These are phyloP conservation scores for Globisporangium lucens DNA, from an alignment of 352 stramenopile species.

Conservation along the genomic window DNA sequence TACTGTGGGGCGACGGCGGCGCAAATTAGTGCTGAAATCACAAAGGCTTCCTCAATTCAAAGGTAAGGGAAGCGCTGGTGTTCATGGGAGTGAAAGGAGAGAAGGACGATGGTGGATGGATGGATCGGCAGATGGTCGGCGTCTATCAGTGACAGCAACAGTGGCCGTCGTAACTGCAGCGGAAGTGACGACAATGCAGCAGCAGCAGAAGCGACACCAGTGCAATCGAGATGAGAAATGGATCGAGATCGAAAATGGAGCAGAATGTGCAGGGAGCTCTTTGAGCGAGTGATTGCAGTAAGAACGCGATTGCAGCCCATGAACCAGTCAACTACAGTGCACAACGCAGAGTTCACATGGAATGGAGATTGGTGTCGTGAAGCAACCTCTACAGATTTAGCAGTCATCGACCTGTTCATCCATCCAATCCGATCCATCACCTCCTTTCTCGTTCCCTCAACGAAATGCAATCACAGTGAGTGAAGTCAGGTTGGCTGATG, in stretches of 20 bases:
- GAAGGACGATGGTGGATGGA: not conserved
- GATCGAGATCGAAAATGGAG: not conserved
- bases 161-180: not conserved
- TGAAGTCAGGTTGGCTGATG: slow-evolving; percentile 1
- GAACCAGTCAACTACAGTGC: not conserved
- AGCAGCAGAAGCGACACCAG: not conserved
- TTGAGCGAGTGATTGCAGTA: not conserved
- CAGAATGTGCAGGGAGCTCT: not conserved
- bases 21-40: slow-evolving; percentile 83
- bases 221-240: slow-evolving; percentile 7
- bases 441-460: not conserved
- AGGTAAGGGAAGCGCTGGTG: slow-evolving; percentile 43
- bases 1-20: slow-evolving; percentile 4
- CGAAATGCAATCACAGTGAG: not conserved
- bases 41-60: slow-evolving; percentile 85
- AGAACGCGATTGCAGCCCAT: not conserved
- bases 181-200: not conserved
- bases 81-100: not conserved
- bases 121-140: not conserved
- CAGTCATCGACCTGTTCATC: not conserved
- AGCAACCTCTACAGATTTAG: not conserved
- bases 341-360: not conserved
- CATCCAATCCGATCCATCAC: not conserved
- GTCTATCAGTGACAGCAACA: not conserved
- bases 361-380: not conserved